Evolutionary conservation across 2,329 filamentous ascomycete genomes (phyloP), one percentile per base, ranked within the genome.

Genomic region (Verticillium longisporum): DNA sequence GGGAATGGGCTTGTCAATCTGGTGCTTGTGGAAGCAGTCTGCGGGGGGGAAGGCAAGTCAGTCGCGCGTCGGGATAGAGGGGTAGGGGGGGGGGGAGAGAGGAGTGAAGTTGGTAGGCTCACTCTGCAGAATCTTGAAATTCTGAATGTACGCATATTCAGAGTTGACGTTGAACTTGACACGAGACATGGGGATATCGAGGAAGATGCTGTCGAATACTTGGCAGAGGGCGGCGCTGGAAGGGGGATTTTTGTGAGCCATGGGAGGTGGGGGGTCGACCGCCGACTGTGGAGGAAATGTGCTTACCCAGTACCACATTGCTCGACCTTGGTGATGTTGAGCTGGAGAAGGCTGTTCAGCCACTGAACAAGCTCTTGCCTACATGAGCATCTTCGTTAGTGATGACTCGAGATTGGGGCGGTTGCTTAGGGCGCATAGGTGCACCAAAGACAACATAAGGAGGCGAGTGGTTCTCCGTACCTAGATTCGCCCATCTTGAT

Each of bases 121-220:
- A 97, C 93, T 96, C 79, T 97, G 94, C 67, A 99, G 82, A 69
- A 98, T 83, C 78, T 99, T 99, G 84, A 97, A 99, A 77, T 99
- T 99, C 78, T 97, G 91, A 64, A 98, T 87, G 76, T 99, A 99
- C 67, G 92, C 90, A 77, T 97, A 98, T 82, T 99, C 95, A 68
- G 88, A 89, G 78, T 93, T 97, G 72, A 94, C 94, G 74, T 97
- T 97, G 84, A 99, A 99, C 80, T 97, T 97, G 80, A 99, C 94
- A 69, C 91, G 88, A 66, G 87, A 83, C 95, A 99, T 98, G 67
- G 94, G 92, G 37, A 98, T 83, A 76, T 99, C 95, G 79, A 86
- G 87, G 82, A 92, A 98, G 81, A 99, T 97, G 77, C 92, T 97
- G 81, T 99, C 95, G 76, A 97, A 97, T 70, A 99, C 87, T 79